A percentile compares a stretch with the other conserved stretches of the same genome.
Evolutionary conservation across 192 early-diverging fungal species (phyloP).

Genomic region (Mortierella hygrophila): DNA sequence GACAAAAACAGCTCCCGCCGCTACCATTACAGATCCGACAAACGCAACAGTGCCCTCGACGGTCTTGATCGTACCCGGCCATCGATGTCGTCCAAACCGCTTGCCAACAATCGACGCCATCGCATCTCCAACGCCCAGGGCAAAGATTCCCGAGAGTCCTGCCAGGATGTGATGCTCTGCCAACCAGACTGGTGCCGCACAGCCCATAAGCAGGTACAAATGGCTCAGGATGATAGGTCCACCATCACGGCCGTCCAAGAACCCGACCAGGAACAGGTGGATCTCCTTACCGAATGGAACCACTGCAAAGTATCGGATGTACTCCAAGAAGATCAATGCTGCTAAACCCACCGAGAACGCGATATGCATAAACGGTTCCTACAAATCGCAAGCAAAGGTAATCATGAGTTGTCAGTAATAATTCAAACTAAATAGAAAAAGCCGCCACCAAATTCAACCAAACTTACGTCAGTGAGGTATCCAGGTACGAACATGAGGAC

Average conservation of each 20-base stretch:
- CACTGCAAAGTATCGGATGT: conserved; percentile 82
- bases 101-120: conserved; percentile 91
- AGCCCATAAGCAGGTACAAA: conserved; percentile 90
- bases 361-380: conserved; percentile 83
- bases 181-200: conserved; percentile 92
- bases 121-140: conserved; percentile 92
- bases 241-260: conserved; percentile 88
- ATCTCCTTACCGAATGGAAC: conserved; percentile 74
- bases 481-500: conserved; percentile 91
- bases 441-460: background rate
- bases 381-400: background rate
- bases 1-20: conserved; percentile 53
- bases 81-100: conserved; percentile 74
- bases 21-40: conserved; percentile 72
- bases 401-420: background rate
- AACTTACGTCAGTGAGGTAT: conserved; percentile 73
- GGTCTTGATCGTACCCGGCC: conserved; percentile 85
- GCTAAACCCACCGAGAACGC: conserved; percentile 84
- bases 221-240: conserved; percentile 90
- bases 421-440: conserved; percentile 7
- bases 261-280: conserved; percentile 79
- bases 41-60: conserved; percentile 91
- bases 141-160: conserved; percentile 83
- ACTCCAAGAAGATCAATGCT: conserved; percentile 82
- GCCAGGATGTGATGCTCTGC: conserved; percentile 64